Base-by-base conservation (phyloP, 176 grass and related monocot genomes). In the Carex pumila region DNA sequence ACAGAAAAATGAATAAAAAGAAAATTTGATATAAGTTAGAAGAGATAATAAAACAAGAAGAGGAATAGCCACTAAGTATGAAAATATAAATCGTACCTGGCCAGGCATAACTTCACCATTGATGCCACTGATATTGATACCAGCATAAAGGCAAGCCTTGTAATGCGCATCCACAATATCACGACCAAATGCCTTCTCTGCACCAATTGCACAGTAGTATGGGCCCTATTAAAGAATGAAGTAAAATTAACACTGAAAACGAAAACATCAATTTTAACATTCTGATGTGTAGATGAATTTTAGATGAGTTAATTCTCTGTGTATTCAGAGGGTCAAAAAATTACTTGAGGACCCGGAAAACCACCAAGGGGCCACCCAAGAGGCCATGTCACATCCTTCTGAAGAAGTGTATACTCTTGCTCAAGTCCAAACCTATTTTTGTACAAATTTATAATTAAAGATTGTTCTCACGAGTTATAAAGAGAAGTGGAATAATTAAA, bases 401-500 rank as follows among this genome's bases (percentile, higher is more conserved):
- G 95, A 64, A 98, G 88, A 37, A 98, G 95, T 61, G 95, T 98
- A 72, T 98, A 98, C 89, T 98, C 95, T 21, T 95, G 95, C 77
- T 98, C 95, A 67, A 98, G 90, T 37, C 95, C 95, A 73, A 91
- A 98, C 95, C 91, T 98, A 74, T 54, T 67, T 67, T 86, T 88
- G 9, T 25, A 21, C 39, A 29, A 12, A 83, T 5, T 78, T 43
- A 12, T 36, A 2, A 41, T 57, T 11, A 70, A 63, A 17, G 29
- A 62, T 59, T 9, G 54, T 59, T 15, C 0, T 68, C 21, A 30
- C 6, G 17, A 64, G 3, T 43, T 11, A 47, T 22, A 61, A 0
- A 65, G 65, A 82, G 3, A 74, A 74, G 12, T 29, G 15, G 9
- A 52, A 52, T 13, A 11, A 73, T 7, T 29, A 13, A 50, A 12